phyloP scores from a whole-genome alignment of 2,329 filamentous ascomycete genomes.

The Penicillium thymicola region DNA sequence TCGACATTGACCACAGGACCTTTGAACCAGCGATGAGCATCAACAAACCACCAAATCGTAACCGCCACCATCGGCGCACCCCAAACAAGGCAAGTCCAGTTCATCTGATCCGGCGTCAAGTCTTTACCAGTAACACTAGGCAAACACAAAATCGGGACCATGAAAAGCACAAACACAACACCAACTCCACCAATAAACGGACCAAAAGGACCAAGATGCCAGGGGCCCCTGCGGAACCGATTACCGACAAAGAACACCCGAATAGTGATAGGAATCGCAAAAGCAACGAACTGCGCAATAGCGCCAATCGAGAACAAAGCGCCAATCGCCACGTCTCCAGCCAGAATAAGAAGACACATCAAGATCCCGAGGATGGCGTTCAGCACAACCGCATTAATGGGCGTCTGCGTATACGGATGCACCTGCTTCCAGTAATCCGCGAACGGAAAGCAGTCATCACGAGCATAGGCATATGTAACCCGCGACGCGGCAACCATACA shows the following conservation, averaged over 20 bases:
- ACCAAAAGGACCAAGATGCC: conserved; percentile 62
- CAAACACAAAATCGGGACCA: conserved; percentile 67
- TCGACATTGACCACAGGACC: conserved; percentile 67
- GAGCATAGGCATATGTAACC: conserved; percentile 70
- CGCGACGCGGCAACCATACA: conserved; percentile 67
- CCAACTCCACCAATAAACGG: conserved; percentile 57
- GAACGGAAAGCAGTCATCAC: conserved; percentile 66
- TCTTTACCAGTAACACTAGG: conserved; percentile 57
- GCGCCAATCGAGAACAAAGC: conserved; percentile 69
- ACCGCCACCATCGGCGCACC: conserved; percentile 61
- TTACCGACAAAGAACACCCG: conserved; percentile 54
- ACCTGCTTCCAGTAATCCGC: conserved; percentile 59
- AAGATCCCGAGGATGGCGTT: conserved; percentile 60
- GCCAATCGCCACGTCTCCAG: conserved; percentile 59
- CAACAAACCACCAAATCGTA: conserved; percentile 61
- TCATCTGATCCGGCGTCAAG: conserved; percentile 56
- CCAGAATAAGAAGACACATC: conserved; percentile 63
- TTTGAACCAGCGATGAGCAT: conserved; percentile 66
- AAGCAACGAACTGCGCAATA: conserved; percentile 61
- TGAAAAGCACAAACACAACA: conserved; percentile 59
- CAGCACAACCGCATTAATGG: conserved; percentile 68
- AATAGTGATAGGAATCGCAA: conserved; percentile 45
- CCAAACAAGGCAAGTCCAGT: conserved; percentile 67
- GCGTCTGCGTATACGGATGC: conserved; percentile 60
- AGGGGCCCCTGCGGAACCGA: conserved; percentile 64